A percentile compares a stretch with the other conserved stretches of the same genome.
Evolutionary conservation across 2,329 filamentous ascomycete species (phyloP).

Genomic region (Arthrobotrys musiformis): DNA sequence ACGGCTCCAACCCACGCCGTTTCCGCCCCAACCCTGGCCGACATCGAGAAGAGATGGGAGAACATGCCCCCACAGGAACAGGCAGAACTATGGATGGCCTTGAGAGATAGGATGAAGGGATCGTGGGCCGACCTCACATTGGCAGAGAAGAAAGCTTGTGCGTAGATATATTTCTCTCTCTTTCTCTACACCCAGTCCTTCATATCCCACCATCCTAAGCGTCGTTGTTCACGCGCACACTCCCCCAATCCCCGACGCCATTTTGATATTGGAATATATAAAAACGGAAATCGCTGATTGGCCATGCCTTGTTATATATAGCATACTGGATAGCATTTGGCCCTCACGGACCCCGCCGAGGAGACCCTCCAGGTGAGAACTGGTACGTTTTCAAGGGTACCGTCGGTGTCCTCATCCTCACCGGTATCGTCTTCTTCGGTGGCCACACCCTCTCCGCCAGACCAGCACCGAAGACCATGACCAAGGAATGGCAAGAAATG

Average conservation of each 20-base stretch:
- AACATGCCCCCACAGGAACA: slow-evolving; percentile 97
- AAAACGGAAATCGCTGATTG: background rate
- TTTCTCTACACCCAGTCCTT: background rate
- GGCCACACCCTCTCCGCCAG: slow-evolving; percentile 76
- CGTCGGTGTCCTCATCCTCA: slow-evolving; percentile 73
- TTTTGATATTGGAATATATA: too few species aligned
- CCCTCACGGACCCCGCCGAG: slow-evolving; percentile 89
- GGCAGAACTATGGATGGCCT: slow-evolving; percentile 97
- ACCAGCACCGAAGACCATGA: slow-evolving; percentile 85
- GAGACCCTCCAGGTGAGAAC: slow-evolving; percentile 83
- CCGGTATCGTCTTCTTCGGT: slow-evolving; percentile 76
- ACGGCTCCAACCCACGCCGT: slow-evolving; percentile 76
- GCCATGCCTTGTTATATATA: slow-evolving; percentile 64
- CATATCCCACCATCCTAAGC: background rate
- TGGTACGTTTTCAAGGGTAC: slow-evolving; percentile 81
- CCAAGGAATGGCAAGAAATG: slow-evolving; percentile 95
- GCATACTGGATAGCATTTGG: slow-evolving; percentile 99
- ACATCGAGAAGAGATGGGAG: slow-evolving; percentile 99
- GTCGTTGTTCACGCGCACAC: background rate
- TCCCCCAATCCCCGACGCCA: too few species aligned
- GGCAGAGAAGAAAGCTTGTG: slow-evolving; percentile 99
- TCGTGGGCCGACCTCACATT: slow-evolving; percentile 95
- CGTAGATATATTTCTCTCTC: slow-evolving; percentile 64
- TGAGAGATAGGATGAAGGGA: slow-evolving; percentile 98
- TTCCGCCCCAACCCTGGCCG: slow-evolving; percentile 94